Evolutionary conservation across 1,284 basidiomycete genomes (phyloP), one percentile per base, ranked within the genome.

Genomic region (Apiotrichum brassicae): DNA sequence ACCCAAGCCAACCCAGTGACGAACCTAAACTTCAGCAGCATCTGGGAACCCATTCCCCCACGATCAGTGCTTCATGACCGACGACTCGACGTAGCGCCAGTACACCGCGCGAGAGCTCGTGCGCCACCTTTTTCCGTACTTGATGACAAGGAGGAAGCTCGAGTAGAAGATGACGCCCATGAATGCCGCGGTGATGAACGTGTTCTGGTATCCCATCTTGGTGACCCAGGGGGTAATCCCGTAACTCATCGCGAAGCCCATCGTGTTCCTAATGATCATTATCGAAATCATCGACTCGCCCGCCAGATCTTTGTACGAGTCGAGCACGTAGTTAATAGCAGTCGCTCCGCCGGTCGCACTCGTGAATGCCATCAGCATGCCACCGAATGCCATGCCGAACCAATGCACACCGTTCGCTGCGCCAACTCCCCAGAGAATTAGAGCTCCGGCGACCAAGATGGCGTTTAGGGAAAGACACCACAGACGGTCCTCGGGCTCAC

Each of bases 401-500:
- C 57, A 65, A 49, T 59, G 57, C 8, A 64, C 25, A 23, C 43
- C 36, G 22, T 56, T 22, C 14, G 49, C 49, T 0, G 59, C 63
- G 12, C 63, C 61, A 22, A 66, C 57, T 8, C 63, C 63, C 54
- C 57, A 65, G 11, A 62, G 48, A 24, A 65, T 52, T 12, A 65
- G 53, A 1, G 48, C 62, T 1, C 46, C 53, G 13, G 64, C 63
- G 6, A 51, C 49, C 14, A 64, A 33, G 24, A 64, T 19, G 23
- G 52, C 53, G 34, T 47, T 54, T 18, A 57, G 33, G 5, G 46
- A 26, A 9, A 64, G 43, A 6, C 63, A 46, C 48, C 53, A 54
- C 11, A 66, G 53, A 7, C 63, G 55, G 47, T 62, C 54, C 45
- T 66, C 64, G 8, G 64, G 63, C 45, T 66, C 63, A 35, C 63